Conservation (phyloP, 495 filamentous ascomycete genomes). For the Penicillium herquei region DNA sequence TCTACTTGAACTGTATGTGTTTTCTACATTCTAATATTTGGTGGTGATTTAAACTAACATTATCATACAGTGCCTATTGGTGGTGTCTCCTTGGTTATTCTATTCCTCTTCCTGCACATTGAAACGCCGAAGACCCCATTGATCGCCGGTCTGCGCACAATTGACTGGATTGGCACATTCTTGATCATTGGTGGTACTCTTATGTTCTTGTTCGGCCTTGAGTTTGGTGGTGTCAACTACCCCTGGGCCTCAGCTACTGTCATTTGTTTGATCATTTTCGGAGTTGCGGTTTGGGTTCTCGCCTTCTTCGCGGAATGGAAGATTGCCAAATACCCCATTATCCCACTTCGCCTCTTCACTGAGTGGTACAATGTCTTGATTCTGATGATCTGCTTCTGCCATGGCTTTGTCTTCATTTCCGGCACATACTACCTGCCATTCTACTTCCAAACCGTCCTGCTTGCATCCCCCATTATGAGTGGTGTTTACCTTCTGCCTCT, state of each 20-base stretch:
- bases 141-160: slow-evolving; percentile 64
- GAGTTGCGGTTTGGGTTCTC: slow-evolving; percentile 56
- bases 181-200: slow-evolving; percentile 73
- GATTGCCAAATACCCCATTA: slow-evolving; percentile 72
- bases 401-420: slow-evolving; percentile 72
- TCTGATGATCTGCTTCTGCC: slow-evolving; percentile 57
- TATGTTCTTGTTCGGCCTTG: slow-evolving; percentile 78
- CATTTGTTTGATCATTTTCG: slow-evolving; percentile 77
- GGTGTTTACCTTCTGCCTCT: slow-evolving; percentile 80
- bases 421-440: slow-evolving; percentile 74
- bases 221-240: slow-evolving; percentile 71
- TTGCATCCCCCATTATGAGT: slow-evolving; percentile 67
- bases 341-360: slow-evolving; percentile 69
- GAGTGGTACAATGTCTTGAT: slow-evolving; percentile 57
- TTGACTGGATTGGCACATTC: slow-evolving; percentile 73
- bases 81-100: slow-evolving; percentile 63
- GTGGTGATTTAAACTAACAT: slow-evolving; percentile 13
- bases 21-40: background rate
- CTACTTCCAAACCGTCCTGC: slow-evolving; percentile 76
- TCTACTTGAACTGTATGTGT: slow-evolving; percentile 61
- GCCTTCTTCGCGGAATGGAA: slow-evolving; percentile 71
- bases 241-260: slow-evolving; percentile 76
- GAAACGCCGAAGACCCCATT: slow-evolving; percentile 75
- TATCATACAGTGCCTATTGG: slow-evolving; percentile 59
- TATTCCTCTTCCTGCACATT: slow-evolving; percentile 71